Evolutionary conservation across 1,139 yeast genomes (phyloP).

Genomic region (Hyphopichia fennica): DNA sequence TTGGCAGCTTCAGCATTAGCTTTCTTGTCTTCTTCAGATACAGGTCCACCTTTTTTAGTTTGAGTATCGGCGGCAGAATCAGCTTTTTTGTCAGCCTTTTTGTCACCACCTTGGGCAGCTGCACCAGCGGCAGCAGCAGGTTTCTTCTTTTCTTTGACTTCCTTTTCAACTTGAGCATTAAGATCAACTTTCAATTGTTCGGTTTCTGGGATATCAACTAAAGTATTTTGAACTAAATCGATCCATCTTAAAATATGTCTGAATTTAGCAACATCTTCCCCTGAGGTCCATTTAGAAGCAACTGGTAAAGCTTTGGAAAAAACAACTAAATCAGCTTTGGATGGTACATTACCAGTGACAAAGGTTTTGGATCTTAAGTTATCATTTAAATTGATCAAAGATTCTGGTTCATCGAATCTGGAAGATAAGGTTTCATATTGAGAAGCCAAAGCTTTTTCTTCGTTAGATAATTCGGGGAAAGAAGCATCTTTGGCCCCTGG

Average conservation of each 20-base stretch:
- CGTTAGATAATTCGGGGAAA: slow-evolving; percentile 41
- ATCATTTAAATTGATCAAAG: slow-evolving; percentile 63
- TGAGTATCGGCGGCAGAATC: slow-evolving; percentile 11
- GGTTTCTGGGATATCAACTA: slow-evolving; percentile 53
- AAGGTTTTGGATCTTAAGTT: slow-evolving; percentile 69
- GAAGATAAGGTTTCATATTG: slow-evolving; percentile 78
- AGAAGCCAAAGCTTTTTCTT: slow-evolving; percentile 68
- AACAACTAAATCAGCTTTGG: slow-evolving; percentile 66
- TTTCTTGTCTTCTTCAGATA: slow-evolving; percentile 61
- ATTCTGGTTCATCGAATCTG: slow-evolving; percentile 56
- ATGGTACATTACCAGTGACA: slow-evolving; percentile 62
- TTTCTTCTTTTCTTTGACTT: slow-evolving; percentile 51
- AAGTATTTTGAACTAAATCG: slow-evolving; percentile 75
- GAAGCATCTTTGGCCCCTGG: slow-evolving; percentile 23
- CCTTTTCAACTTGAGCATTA: slow-evolving; percentile 63
- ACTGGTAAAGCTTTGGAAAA: slow-evolving; percentile 65
- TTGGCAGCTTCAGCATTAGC: slow-evolving; percentile 61
- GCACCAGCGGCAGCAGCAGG: slow-evolving; percentile 30
- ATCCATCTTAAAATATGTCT: slow-evolving; percentile 94
- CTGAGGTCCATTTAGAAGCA: slow-evolving; percentile 54
- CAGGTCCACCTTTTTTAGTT: slow-evolving; percentile 17
- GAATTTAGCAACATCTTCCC: slow-evolving; percentile 51
- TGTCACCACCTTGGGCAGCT: slow-evolving; percentile 20
- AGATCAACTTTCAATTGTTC: slow-evolving; percentile 57
- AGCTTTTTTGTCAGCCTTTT: slow-evolving; percentile 14